Percentiles rank a stretch among this genome's conserved stretches.
Evolutionary conservation across 1,284 basidiomycete genomes (phyloP).

Genomic region (Irpex sp.): DNA sequence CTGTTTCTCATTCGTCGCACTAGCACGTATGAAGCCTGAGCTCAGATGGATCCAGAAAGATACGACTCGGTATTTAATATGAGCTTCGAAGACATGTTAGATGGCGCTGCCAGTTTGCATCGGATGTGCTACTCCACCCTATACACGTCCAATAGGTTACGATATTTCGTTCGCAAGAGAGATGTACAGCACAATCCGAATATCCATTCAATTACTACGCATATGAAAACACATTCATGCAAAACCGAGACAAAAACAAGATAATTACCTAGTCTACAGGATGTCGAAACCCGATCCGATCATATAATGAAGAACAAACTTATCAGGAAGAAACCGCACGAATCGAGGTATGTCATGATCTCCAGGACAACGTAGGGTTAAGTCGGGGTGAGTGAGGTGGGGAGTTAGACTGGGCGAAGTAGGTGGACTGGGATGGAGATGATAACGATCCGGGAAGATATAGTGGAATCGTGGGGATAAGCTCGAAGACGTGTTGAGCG

Average conservation of each 20-base stretch:
- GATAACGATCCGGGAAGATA: conserved; percentile 58
- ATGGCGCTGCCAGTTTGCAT: no score
- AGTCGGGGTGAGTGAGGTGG: conserved; percentile 52
- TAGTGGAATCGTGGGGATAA: conserved; percentile 74
- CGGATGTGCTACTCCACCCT: no score
- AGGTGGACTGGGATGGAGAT: conserved; percentile 59
- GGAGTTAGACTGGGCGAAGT: conserved; percentile 56
- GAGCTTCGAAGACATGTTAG: no score
- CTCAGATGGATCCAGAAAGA: no score
- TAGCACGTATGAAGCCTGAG: no score
- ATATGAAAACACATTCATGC: neutral
- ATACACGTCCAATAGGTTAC: no score
- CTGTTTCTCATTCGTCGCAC: no score
- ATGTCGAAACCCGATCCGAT: neutral
- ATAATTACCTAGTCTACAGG: neutral
- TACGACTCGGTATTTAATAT: no score
- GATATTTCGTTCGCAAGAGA: neutral
- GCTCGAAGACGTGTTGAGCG: conserved; percentile 76
- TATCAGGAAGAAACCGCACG: neutral
- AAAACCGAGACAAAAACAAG: neutral
- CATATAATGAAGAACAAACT: no score
- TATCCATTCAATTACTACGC: neutral
- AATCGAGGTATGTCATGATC: conserved; percentile 15
- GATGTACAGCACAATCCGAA: neutral
- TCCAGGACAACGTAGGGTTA: conserved; percentile 30